Evolutionary conservation across 2,329 filamentous ascomycete species (phyloP).

Genomic region (Tolypocladium pustulatum): DNA sequence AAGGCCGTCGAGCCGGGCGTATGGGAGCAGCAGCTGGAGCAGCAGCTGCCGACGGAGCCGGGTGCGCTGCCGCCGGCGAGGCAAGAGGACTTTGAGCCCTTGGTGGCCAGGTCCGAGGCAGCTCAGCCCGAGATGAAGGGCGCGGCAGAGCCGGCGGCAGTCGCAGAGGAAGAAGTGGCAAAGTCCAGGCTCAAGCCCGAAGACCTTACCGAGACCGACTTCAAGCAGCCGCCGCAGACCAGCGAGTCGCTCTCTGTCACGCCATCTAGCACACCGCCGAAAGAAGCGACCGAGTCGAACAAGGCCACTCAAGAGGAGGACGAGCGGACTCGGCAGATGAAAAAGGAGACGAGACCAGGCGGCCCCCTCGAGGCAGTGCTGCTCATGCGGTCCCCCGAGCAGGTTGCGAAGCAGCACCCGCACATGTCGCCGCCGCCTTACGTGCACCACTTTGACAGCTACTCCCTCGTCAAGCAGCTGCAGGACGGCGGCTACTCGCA

Average conservation of each 20-base stretch:
- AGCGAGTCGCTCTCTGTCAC: not conserved
- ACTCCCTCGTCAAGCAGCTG: conserved; percentile 75
- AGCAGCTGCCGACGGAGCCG: not conserved
- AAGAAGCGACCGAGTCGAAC: not conserved
- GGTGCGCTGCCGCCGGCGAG: not conserved
- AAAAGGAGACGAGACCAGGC: conserved; percentile 16
- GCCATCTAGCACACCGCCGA: not conserved
- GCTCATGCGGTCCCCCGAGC: conserved; percentile 32
- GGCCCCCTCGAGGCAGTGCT: conserved; percentile 37
- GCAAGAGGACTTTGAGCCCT: not conserved
- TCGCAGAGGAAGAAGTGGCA: not conserved
- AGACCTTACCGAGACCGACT: not conserved
- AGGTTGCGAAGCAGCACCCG: conserved; percentile 40
- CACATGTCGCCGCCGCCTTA: conserved; percentile 68
- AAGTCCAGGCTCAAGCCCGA: conserved; percentile 1
- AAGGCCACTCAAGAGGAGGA: conserved; percentile 3
- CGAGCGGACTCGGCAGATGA: conserved; percentile 17
- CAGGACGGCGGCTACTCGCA: conserved; percentile 62
- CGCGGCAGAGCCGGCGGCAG: not conserved
- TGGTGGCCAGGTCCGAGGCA: not conserved
- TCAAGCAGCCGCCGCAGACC: not conserved
- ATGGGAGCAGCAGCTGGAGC: conserved; percentile 8
- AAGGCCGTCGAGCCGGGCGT: conserved; percentile 48
- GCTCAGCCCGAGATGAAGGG: not conserved
- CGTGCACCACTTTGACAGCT: conserved; percentile 95